Percentiles rank a stretch among this genome's conserved stretches.
phyloP scores from a whole-genome alignment of 2,329 filamentous ascomycete species.

The Pseudogymnoascus sp. region DNA sequence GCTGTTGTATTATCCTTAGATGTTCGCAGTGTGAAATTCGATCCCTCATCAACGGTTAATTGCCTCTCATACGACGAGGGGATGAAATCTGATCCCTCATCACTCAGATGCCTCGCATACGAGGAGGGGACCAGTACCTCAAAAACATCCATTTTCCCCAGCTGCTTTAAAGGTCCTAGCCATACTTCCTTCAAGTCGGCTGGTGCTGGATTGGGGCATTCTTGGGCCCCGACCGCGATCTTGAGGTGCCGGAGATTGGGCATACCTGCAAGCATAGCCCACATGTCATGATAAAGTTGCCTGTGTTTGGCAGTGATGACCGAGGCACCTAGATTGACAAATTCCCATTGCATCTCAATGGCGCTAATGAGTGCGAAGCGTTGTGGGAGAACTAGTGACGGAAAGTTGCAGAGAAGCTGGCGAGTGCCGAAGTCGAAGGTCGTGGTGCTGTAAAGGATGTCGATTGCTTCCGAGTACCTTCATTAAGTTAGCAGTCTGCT shows the following conservation, averaged over 20 bases:
- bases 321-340: neutral
- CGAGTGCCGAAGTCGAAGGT: conserved; percentile 21
- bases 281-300: neutral
- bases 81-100: neutral
- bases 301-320: neutral
- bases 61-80: too few relatives aligned
- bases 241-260: neutral
- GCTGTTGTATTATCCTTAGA: too few relatives aligned
- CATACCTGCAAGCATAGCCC: neutral
- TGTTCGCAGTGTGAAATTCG: too few relatives aligned
- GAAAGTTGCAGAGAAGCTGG: conserved; percentile 17
- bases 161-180: neutral
- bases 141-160: neutral
- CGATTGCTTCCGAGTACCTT: conserved; percentile 20
- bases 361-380: conserved; percentile 19
- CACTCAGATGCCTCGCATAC: neutral
- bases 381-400: conserved; percentile 15
- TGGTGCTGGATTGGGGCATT: neutral
- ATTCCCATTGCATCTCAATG: conserved; percentile 17
- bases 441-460: conserved; percentile 19
- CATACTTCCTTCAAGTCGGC: neutral
- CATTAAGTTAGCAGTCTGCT: neutral
- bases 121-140: neutral
- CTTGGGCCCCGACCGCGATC: neutral
- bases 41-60: too few relatives aligned